A percentile compares a stretch with the other conserved stretches of the same genome.
These are phyloP conservation scores for Pseudotsuga menziesii DNA, from an alignment of 75 land plant species.

Conservation along the genomic window DNA sequence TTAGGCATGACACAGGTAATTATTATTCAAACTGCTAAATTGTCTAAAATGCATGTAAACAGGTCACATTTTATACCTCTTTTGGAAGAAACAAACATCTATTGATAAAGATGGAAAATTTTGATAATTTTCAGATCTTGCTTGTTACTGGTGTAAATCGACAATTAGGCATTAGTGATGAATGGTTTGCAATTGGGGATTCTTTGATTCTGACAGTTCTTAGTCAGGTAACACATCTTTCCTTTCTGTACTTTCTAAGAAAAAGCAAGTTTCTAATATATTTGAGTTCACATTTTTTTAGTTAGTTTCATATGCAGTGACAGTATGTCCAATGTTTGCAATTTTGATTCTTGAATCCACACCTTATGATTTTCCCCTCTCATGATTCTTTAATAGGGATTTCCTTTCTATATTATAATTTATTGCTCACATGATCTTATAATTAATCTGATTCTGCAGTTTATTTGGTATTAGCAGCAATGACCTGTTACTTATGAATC, in stretches of 20 bases:
- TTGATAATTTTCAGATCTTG: slow-evolving; percentile 53
- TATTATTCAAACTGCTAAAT: background rate
- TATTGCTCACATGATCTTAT: too few species aligned
- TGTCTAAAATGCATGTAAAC: background rate
- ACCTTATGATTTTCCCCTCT: background rate
- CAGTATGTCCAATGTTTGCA: background rate
- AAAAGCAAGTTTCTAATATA: background rate
- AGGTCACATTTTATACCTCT: background rate
- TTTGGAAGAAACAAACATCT: slow-evolving; percentile 5
- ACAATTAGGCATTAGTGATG: slow-evolving; percentile 83
- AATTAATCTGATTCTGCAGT: too few species aligned
- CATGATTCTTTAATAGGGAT: background rate
- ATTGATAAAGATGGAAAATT: background rate
- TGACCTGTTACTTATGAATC: too few species aligned
- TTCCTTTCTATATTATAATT: too few species aligned
- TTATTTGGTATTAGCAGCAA: too few species aligned
- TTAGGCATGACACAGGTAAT: slow-evolving; percentile 90
- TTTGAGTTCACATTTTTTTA: background rate
- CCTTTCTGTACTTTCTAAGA: background rate
- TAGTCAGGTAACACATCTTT: slow-evolving; percentile 65
- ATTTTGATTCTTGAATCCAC: background rate
- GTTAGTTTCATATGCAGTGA: background rate
- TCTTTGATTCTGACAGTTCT: slow-evolving; percentile 86
- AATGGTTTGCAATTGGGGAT: slow-evolving; percentile 98
- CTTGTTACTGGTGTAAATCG: slow-evolving; percentile 90